A percentile compares a stretch with the other conserved stretches of the same genome.
Conservation (phyloP, 331 rosid species). For the Prunus yedoensis region DNA sequence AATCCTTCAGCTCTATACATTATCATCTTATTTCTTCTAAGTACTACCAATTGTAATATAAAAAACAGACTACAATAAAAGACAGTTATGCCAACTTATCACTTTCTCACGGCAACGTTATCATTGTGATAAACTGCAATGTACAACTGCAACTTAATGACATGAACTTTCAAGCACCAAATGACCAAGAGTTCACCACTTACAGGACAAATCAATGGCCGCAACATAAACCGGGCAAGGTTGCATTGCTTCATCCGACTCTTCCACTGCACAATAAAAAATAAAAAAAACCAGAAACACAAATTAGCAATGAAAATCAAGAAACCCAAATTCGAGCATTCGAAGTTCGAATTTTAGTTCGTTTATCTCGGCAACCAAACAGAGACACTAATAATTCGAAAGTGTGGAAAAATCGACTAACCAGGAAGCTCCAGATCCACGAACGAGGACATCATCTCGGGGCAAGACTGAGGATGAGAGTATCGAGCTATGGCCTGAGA, state of each 20-base stretch:
- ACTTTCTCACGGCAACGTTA: neutral
- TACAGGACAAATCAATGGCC: conserved; percentile 91
- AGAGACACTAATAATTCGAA: neutral
- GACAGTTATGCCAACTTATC: neutral
- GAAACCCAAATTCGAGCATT: neutral
- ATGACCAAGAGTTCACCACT: conserved; percentile 17
- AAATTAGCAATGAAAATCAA: neutral
- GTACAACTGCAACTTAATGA: neutral
- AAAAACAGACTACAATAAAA: too few relatives aligned
- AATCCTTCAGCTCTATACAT: neutral
- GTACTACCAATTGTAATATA: neutral
- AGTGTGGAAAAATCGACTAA: conserved; percentile 11
- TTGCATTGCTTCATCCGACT: conserved; percentile 52
- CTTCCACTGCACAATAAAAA: conserved; percentile 43
- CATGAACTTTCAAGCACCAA: conserved; percentile 3
- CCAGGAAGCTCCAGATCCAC: conserved; percentile 93
- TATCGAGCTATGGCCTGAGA: conserved; percentile 72
- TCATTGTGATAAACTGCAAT: neutral
- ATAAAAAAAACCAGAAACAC: neutral
- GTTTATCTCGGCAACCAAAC: neutral
- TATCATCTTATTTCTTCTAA: neutral
- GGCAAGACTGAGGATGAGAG: conserved; percentile 71
- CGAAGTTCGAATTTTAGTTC: neutral
- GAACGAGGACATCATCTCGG: conserved; percentile 90
- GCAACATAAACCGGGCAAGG: conserved; percentile 96